phyloP scores from a whole-genome alignment of 805 yeast species.

The Jamesozyma lodderae region DNA sequence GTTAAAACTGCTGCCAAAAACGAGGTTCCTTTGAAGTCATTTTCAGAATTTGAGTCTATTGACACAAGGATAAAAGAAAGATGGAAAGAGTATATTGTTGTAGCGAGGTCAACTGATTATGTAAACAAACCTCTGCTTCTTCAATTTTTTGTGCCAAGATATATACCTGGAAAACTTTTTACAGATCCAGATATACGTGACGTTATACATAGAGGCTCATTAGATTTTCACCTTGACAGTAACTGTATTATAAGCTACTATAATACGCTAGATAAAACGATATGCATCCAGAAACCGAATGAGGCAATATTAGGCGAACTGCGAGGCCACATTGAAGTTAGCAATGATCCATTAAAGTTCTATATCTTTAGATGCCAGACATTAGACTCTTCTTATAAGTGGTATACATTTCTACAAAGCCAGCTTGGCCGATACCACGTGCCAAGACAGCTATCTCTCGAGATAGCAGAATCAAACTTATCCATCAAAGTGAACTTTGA shows the following conservation, averaged over 20 bases:
- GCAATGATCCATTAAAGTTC: conserved; percentile 22
- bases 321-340: conserved; percentile 7
- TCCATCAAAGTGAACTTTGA: conserved; percentile 23
- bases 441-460: conserved; percentile 37
- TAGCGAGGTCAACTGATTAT: conserved; percentile 54
- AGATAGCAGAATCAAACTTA: conserved; percentile 34
- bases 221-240: conserved; percentile 28
- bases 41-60: conserved; percentile 42
- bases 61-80: conserved; percentile 54
- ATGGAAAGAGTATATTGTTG: conserved; percentile 75
- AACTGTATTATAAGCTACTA: conserved; percentile 42
- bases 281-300: conserved; percentile 28
- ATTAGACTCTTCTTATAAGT: conserved; percentile 44
- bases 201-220: conserved; percentile 9
- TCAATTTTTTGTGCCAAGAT: conserved; percentile 50
- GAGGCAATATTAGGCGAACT: neutral
- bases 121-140: conserved; percentile 44
- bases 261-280: conserved; percentile 61
- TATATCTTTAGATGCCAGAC: conserved; percentile 52
- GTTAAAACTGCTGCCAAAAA: conserved; percentile 34
- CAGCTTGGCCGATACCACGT: conserved; percentile 38
- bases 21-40: conserved; percentile 27
- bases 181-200: neutral
- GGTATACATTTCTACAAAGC: conserved; percentile 53
- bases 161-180: conserved; percentile 21